Evolutionary conservation across 768 basidiomycete species (phyloP).

Genomic region (Trametes maxima): DNA sequence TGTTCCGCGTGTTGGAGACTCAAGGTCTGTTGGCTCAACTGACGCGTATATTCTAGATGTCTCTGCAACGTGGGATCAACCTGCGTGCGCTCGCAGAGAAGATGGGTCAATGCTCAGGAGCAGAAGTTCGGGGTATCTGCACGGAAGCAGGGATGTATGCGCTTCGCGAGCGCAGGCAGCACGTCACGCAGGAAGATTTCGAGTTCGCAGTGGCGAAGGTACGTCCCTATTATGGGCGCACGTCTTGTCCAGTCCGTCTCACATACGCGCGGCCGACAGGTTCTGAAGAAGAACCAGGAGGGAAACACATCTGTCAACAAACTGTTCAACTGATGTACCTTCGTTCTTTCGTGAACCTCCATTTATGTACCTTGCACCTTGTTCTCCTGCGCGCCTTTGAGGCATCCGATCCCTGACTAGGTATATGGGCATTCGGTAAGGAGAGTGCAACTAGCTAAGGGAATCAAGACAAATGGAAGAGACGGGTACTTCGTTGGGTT

Average conservation of each 20-base stretch:
- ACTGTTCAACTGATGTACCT: conserved; percentile 71
- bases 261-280: conserved; percentile 39
- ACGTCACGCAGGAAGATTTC: conserved; percentile 98
- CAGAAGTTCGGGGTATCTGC: conserved; percentile 96
- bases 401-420: background rate
- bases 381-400: background rate
- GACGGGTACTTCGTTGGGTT: no score
- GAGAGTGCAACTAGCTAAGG: no score
- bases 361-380: conserved; percentile 4
- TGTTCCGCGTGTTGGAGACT: background rate
- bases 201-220: conserved; percentile 98
- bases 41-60: conserved; percentile 65
- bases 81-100: conserved; percentile 95
- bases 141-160: conserved; percentile 99
- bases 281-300: conserved; percentile 96
- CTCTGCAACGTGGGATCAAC: conserved; percentile 95
- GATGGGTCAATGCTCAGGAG: conserved; percentile 99
- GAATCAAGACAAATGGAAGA: no score
- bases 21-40: background rate
- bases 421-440: background rate
- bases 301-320: conserved; percentile 94
- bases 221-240: conserved; percentile 15
- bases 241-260: background rate
- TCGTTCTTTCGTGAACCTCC: background rate
- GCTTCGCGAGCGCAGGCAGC: conserved; percentile 89